Evolutionary conservation across 2,329 filamentous ascomycete genomes (phyloP), one percentile per base, ranked within the genome.

Genomic region (Fusarium succisae): DNA sequence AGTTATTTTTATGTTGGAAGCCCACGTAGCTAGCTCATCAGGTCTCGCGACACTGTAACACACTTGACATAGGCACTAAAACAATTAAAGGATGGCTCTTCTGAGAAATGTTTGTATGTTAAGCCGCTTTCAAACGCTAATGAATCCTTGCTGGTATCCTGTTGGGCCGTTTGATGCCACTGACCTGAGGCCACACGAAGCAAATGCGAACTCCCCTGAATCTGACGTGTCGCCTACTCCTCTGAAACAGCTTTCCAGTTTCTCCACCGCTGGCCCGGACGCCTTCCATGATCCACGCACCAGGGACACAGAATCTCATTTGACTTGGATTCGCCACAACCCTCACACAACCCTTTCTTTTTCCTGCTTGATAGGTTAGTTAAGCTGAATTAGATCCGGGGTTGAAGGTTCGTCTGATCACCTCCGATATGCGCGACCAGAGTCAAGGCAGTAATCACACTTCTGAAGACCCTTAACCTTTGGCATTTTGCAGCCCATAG

Each of bases 171-270:
- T 0, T 8, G 22, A 15, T 41, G 39, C 41, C 14, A 17, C 14
- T 43, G n/a, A 43, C 15, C 1, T 43, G 41, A 43, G 14, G 15
- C 9, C 14, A 43, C 22, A 12, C 14, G n/a, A 43, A 17, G n/a
- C 14, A 43, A n/a, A 43, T 24, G 41, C 14, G 10, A 11, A 24
- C 6, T 11, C 3, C 8, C 41, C 14, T 9, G 9, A 24, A 2
- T 1, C 41, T 11, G 41, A 5, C 41, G 0, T 43, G n/a, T 12
- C n/a, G 6, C 14, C 41, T 24, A 43, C 6, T 11, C n/a, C n/a
- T 43, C 6, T n/a, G 39, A 10, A 41, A 12, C 8, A 35, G 32
- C 32, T 35, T 35, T 35, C 32, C 32, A 15, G 32, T 35, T 35
- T 35, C 32, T 15, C 32, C 32, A 35, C 32, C 32, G 32, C 32